A percentile compares a stretch with the other conserved stretches of the same genome.
Evolutionary conservation across 2,329 filamentous ascomycete genomes (phyloP).

Genomic region (Botrytis byssoidea): DNA sequence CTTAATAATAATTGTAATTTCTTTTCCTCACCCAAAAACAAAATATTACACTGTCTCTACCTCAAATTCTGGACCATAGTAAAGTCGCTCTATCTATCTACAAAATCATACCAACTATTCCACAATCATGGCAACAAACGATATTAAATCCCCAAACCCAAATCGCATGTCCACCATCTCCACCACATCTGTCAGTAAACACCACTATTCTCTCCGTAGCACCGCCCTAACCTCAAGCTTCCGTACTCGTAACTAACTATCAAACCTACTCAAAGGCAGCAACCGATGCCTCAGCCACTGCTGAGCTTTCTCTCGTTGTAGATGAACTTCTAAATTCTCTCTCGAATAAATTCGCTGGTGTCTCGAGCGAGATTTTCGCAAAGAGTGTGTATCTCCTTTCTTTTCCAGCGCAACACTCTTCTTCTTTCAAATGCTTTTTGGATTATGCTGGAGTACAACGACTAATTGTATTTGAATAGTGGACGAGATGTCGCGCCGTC

Average conservation of each 20-base stretch:
- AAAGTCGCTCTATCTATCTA: not conserved
- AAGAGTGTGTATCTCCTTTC: constrained; percentile 62
- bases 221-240: constrained; percentile 11
- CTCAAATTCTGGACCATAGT: not conserved
- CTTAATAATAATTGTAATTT: not conserved
- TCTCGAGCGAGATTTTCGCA: constrained; percentile 82
- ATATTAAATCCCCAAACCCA: constrained; percentile 25
- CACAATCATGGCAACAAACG: constrained; percentile 25
- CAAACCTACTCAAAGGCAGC: constrained; percentile 24
- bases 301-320: constrained; percentile 54
- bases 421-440: not conserved
- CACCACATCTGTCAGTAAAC: constrained; percentile 26
- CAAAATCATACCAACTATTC: not conserved
- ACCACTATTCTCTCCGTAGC: not conserved
- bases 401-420: not conserved
- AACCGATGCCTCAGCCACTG: constrained; percentile 33
- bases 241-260: not conserved
- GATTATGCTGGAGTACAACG: not conserved
- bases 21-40: not conserved
- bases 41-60: not conserved
- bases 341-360: constrained; percentile 78
- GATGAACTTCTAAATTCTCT: constrained; percentile 85
- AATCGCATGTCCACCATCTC: constrained; percentile 28
- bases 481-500: constrained; percentile 86
- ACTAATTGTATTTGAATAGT: constrained; percentile 51